phyloP scores from a whole-genome alignment of 768 basidiomycete genomes.

The Boletus reticuloceps region DNA sequence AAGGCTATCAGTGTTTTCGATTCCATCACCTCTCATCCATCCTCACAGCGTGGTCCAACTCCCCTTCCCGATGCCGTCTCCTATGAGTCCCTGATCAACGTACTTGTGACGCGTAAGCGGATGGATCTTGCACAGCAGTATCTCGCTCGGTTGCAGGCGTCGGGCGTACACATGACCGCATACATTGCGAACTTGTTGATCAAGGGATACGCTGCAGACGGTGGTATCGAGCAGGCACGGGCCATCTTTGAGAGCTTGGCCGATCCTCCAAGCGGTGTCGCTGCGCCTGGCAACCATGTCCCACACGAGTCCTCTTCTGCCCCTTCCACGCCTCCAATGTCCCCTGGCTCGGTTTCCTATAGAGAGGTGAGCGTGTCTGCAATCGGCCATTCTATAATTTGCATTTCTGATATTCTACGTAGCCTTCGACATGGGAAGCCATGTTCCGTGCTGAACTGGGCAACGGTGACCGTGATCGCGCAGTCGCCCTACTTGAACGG shows the following conservation, averaged over 20 bases:
- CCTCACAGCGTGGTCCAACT: conserved; percentile 30
- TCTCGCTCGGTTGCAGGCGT: conserved; percentile 53
- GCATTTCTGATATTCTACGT: neutral
- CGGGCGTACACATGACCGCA: conserved; percentile 84
- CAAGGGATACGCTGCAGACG: conserved; percentile 63
- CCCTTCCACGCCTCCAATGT: conserved; percentile 33
- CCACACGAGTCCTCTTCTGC: conserved; percentile 48
- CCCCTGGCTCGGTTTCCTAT: conserved; percentile 39
- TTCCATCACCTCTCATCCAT: conserved; percentile 57
- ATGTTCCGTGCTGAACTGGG: conserved; percentile 94
- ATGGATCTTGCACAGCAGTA: conserved; percentile 75
- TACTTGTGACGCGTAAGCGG: conserved; percentile 73
- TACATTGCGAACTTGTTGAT: conserved; percentile 80
- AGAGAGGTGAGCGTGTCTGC: conserved; percentile 22
- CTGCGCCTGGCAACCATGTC: conserved; percentile 86
- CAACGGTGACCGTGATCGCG: conserved; percentile 68
- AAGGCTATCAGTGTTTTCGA: conserved; percentile 78
- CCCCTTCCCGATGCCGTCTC: conserved; percentile 74
- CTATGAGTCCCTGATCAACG: conserved; percentile 89
- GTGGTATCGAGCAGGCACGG: conserved; percentile 70
- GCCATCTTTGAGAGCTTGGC: conserved; percentile 74
- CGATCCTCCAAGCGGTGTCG: conserved; percentile 81
- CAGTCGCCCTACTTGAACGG: conserved; percentile 65
- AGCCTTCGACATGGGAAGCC: conserved; percentile 93
- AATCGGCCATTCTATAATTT: neutral